Evolutionary conservation across 2,329 filamentous ascomycete species (phyloP).

Genomic region (Penicillium rolfsii): DNA sequence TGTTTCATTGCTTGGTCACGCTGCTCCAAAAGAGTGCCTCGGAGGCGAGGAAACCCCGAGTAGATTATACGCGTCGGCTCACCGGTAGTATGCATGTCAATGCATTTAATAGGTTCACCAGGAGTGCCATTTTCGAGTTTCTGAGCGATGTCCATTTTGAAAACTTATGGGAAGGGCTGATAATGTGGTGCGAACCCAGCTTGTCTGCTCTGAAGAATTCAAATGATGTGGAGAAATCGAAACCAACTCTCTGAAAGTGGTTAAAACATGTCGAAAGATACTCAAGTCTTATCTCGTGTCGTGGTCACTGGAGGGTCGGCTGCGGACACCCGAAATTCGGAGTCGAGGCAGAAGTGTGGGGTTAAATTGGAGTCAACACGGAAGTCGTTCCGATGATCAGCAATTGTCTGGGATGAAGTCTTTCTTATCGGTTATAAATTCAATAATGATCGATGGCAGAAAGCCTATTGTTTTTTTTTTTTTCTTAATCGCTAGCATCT

Average conservation of each 20-base stretch:
- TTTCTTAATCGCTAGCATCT: neutral
- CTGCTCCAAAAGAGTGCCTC: constrained; percentile 48
- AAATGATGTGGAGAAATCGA: neutral
- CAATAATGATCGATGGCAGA: neutral
- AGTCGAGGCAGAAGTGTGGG: neutral
- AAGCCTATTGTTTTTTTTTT: neutral
- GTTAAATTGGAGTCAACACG: neutral
- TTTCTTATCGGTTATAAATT: neutral
- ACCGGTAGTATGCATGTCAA: constrained; percentile 55
- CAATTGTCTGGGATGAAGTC: neutral
- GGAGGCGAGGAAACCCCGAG: constrained; percentile 44
- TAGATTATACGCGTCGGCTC: constrained; percentile 55
- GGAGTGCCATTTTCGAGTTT: constrained; percentile 5
- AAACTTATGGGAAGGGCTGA: too few relatives aligned
- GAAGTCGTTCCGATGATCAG: neutral
- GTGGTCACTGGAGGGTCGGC: neutral
- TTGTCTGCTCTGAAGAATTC: neutral
- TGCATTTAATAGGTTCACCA: constrained; percentile 31
- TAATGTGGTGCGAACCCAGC: too few relatives aligned
- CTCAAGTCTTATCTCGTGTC: neutral
- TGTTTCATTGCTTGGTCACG: constrained; percentile 43
- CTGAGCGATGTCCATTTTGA: constrained; percentile 7
- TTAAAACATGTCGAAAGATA: too few relatives aligned
- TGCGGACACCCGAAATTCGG: neutral
- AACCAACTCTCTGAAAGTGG: neutral